Base-by-base conservation (phyloP, 2,329 filamentous ascomycete genomes). In the Sarocladium strictum region DNA sequence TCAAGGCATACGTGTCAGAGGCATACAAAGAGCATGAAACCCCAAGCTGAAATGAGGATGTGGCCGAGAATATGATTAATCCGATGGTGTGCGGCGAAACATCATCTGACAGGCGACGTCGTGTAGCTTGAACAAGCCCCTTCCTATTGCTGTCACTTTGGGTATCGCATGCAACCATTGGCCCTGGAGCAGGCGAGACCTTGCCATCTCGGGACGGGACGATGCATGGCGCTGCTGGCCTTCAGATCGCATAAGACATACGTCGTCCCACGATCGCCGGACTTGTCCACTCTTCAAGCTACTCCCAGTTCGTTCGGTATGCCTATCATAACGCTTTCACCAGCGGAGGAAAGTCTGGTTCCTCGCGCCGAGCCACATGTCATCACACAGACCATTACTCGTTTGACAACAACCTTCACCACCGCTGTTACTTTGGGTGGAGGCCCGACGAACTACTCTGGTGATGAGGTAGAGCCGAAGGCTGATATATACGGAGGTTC, bases 381-480 rank as follows among this genome's bases (percentile, higher is more conserved):
- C 43, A 61, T 73, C 40, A 72, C 69, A 15, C 71, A 73, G 60
- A 72, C 65, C 3, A 62, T 73, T 27, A 61, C 61, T 14, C 62
- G 66, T 7, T 60, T 64, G 3, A 61, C 60, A 32, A 69, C 69
- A 37, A 73, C 70, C n/a, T 67, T 71, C 55, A 68, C 65, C 11
- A 67, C 70, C 3, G 49, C 64, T 53, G 65, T 73, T 57, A 71
- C 69, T 9, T 54, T 65, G 58, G 53, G 65, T 15, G 50, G 50
- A 4, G 50, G 23, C 4, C 50, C 32, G 17, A 53, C 50, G 3
- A 19, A 40, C 23, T 53, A 38, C 33, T 54, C 47, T 17, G 49
- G 23, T 54, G 1, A 38, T 53, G 32, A 41, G 23, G 29, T 52
- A 50, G 24, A 7, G 53, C 37, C 53, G 35, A 47, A 54, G 12